Conservation (phyloP, 352 stramenopile species). For the Phytopythium cucurbitacearum region DNA sequence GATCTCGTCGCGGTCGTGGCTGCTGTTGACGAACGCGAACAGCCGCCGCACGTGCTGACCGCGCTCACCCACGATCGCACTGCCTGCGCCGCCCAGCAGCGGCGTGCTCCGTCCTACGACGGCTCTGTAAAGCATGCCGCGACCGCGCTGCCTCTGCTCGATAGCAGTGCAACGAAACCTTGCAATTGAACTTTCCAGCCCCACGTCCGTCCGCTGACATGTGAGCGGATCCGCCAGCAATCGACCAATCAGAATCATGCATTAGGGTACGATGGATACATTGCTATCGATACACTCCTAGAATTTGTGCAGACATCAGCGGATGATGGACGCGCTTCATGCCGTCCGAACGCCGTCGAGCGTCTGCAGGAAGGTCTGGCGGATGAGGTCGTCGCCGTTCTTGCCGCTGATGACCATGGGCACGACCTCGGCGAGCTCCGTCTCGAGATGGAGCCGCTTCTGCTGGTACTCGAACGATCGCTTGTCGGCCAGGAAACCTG, state of each 20-base stretch:
- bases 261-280: neutral
- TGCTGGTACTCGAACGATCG: constrained; percentile 71
- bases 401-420: constrained; percentile 83
- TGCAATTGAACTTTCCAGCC: neutral
- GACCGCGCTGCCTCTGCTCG: neutral
- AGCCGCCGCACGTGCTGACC: constrained; percentile 11
- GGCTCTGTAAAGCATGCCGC: neutral
- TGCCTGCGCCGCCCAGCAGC: neutral
- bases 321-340: no score
- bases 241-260: neutral
- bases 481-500: constrained; percentile 64
- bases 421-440: constrained; percentile 43
- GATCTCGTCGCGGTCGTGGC: constrained; percentile 29
- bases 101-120: no score
- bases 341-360: constrained; percentile 9
- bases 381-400: constrained; percentile 79
- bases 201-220: constrained; percentile 1
- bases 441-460: constrained; percentile 68
- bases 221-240: neutral
- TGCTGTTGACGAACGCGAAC: constrained; percentile 53
- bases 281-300: neutral
- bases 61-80: neutral
- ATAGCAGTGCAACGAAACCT: neutral
- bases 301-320: neutral
- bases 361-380: constrained; percentile 48